phyloP scores from a whole-genome alignment of 2,329 filamentous ascomycete genomes.

The Microsporum audouinii region DNA sequence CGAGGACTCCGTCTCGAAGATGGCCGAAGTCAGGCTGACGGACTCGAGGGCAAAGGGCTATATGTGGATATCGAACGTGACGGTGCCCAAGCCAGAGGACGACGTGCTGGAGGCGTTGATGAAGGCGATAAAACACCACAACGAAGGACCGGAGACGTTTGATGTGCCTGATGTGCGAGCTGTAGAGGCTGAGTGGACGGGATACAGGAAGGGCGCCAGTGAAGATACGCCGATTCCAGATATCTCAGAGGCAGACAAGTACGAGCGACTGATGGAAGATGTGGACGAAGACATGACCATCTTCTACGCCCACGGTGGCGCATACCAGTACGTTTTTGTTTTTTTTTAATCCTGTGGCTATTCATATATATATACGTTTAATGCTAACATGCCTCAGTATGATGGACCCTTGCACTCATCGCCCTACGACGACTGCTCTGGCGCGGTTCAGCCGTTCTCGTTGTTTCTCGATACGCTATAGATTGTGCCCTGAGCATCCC shows the following conservation, averaged over 20 bases:
- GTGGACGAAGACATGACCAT: constrained; percentile 32
- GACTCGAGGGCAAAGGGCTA: constrained; percentile 62
- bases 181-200: constrained; percentile 39
- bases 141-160: constrained; percentile 29
- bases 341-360: background rate
- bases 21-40: constrained; percentile 52
- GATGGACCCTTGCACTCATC: constrained; percentile 36
- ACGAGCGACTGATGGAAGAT: constrained; percentile 30
- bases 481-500: constrained; percentile 38
- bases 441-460: constrained; percentile 34
- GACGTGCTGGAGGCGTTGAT: constrained; percentile 29
- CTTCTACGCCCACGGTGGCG: constrained; percentile 39
- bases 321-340: constrained; percentile 31
- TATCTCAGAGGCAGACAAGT: constrained; percentile 35
- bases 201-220: constrained; percentile 30
- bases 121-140: constrained; percentile 30
- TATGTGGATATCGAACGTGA: constrained; percentile 69
- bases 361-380: background rate
- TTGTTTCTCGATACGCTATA: constrained; percentile 36
- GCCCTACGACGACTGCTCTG: constrained; percentile 27
- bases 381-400: constrained; percentile 19
- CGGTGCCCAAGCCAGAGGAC: constrained; percentile 48
- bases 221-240: constrained; percentile 30
- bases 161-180: constrained; percentile 25
- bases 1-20: constrained; percentile 44